Percentiles rank a stretch among this genome's conserved stretches.
Conservation (phyloP, 352 stramenopile species). For the Phytophthora nicotianae region DNA sequence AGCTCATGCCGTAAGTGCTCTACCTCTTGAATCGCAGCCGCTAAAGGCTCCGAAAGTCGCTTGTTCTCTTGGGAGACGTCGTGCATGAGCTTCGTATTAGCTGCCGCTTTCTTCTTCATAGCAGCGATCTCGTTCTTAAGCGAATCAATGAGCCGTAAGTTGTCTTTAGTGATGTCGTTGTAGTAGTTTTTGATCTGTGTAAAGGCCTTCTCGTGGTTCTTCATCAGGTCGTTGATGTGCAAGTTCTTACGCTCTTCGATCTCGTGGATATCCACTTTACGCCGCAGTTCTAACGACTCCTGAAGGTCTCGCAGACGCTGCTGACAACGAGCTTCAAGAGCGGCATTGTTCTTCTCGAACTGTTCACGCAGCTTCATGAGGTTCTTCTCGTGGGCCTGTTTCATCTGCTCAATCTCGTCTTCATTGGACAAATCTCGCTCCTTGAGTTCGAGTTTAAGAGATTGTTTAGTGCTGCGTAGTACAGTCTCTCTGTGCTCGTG, state of each 20-base stretch:
- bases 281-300: constrained; percentile 88
- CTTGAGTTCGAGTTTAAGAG: constrained; percentile 81
- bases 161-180: constrained; percentile 96
- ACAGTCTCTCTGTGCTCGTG: constrained; percentile 68
- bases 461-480: constrained; percentile 76
- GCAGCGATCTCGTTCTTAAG: constrained; percentile 93
- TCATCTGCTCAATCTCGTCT: constrained; percentile 89
- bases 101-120: constrained; percentile 92
- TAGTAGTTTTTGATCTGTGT: constrained; percentile 96
- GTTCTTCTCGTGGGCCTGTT: constrained; percentile 93
- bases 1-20: constrained; percentile 88
- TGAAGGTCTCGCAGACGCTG: constrained; percentile 70
- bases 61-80: constrained; percentile 95
- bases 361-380: constrained; percentile 90
- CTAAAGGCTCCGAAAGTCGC: constrained; percentile 88
- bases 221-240: constrained; percentile 96
- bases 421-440: constrained; percentile 88
- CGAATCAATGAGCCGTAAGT: constrained; percentile 91
- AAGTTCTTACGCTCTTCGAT: constrained; percentile 95
- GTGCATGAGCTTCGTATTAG: constrained; percentile 93
- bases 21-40: constrained; percentile 87
- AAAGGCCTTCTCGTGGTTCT: constrained; percentile 93
- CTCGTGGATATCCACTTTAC: constrained; percentile 94
- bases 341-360: constrained; percentile 88
- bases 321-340: constrained; percentile 79